Evolutionary conservation across 108 stramenopile genomes (phyloP).

Genomic region (Nitzschia sp.): DNA sequence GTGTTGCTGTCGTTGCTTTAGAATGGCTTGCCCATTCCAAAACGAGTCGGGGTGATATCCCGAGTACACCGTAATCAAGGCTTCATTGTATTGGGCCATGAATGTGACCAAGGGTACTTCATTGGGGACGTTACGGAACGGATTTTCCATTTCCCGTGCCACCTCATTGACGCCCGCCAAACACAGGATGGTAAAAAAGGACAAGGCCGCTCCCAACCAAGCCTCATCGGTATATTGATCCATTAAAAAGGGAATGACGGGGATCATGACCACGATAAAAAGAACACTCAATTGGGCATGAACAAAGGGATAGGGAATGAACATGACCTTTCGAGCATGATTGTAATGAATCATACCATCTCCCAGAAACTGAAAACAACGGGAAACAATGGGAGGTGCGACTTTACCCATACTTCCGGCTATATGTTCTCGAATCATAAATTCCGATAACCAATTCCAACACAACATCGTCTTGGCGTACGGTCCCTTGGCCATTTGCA

Average conservation of each 20-base stretch:
- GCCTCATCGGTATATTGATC: conserved; percentile 59
- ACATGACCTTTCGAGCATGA: conserved; percentile 76
- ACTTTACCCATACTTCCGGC: conserved; percentile 66
- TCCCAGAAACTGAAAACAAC: conserved; percentile 65
- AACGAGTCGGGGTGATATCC: conserved; percentile 73
- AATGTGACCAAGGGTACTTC: conserved; percentile 75
- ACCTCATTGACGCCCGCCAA: conserved; percentile 75
- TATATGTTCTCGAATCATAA: conserved; percentile 72
- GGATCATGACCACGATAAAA: conserved; percentile 51
- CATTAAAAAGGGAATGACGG: conserved; percentile 67
- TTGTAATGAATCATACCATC: conserved; percentile 84
- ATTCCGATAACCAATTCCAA: conserved; percentile 73
- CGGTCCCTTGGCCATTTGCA: conserved; percentile 72
- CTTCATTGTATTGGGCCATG: conserved; percentile 75
- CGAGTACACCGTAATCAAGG: conserved; percentile 65
- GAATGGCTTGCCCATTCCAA: background rate
- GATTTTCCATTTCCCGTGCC: conserved; percentile 79
- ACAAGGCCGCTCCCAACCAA: conserved; percentile 51
- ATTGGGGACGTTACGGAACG: conserved; percentile 80
- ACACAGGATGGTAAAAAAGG: conserved; percentile 68
- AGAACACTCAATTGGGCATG: conserved; percentile 74
- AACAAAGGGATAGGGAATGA: conserved; percentile 77
- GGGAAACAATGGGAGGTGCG: conserved; percentile 69
- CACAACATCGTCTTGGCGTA: conserved; percentile 69
- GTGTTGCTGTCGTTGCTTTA: background rate